Conservation (phyloP, 164 flowering plant genomes). For the Hamamelis virginiana region DNA sequence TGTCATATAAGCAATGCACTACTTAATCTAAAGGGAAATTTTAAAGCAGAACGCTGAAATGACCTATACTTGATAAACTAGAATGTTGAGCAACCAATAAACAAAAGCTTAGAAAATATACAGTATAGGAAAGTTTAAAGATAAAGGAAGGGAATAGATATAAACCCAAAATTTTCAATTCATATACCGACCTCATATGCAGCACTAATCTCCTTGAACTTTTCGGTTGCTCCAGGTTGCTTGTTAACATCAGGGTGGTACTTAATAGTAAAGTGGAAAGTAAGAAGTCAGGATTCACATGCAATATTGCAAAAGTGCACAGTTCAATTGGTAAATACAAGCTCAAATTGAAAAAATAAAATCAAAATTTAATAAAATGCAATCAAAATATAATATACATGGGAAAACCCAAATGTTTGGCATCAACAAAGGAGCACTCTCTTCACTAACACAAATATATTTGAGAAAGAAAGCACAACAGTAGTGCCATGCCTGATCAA, state of each 20-base stretch:
- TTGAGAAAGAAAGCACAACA: background rate
- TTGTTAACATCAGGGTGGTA: constrained; percentile 98
- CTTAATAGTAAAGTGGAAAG: constrained; percentile 27
- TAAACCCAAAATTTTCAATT: background rate
- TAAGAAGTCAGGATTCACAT: constrained; percentile 1
- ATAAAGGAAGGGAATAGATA: background rate
- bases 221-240: constrained; percentile 96
- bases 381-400: background rate
- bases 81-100: no score
- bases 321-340: background rate
- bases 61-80: no score
- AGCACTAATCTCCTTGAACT: constrained; percentile 92
- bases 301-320: background rate
- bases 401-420: background rate
- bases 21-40: no score
- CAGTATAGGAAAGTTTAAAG: no score
- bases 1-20: no score
- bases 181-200: constrained; percentile 83
- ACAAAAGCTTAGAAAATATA: no score
- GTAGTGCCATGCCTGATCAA: background rate
- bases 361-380: background rate
- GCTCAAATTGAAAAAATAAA: no score
- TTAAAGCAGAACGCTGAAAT: no score
- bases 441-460: background rate
- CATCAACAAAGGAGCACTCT: background rate